Evolutionary conservation across 179 eudicot genomes (phyloP), one percentile per base, ranked within the genome.

Genomic region (Drosera spatulata): DNA sequence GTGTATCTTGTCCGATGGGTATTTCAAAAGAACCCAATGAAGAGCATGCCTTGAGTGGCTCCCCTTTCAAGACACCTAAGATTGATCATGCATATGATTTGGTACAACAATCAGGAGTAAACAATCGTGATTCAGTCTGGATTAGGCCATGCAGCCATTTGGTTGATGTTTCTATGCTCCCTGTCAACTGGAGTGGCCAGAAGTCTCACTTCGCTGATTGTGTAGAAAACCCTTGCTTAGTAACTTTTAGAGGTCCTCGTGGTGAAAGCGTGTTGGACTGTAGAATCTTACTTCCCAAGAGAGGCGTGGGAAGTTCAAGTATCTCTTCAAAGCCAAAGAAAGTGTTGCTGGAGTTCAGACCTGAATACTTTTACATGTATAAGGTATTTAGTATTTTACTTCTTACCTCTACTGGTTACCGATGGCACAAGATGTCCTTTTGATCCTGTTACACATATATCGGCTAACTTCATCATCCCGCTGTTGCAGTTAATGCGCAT

Each of bases 261-360:
- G 42, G 67, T 50, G 69, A 63, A 57, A 58, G 61, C 47, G 37
- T 53, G 46, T 67, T 60, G 56, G 51, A 65, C 57, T 52, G 76
- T 51, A 86, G 72, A 61, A 50, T 55, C 70, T 48, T 88, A 65
- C 66, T 58, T 48, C 61, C 55, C 67, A 68, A 73, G 53, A 73
- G 65, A 60, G 68, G 65, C 13, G 55, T 64, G 51, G 50, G 58
- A 59, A 56, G 49, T 47, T 65, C 66, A 62, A 58, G 56, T 55
- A 49, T 41, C 62, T 71, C 65, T 62, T 55, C 69, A 47, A 66
- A 50, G 61, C 65, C 51, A 55, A 75, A 68, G 55, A 89, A 66
- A 68, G 62, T 85, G 60, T 72, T 93, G 53, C 73, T 93, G 72
- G 94, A 93, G 77, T 89, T 89, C 65, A 66, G 48, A 62, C 71